Conservation (phyloP, 176 grass and related monocot genomes). For the Musa beccarii region DNA sequence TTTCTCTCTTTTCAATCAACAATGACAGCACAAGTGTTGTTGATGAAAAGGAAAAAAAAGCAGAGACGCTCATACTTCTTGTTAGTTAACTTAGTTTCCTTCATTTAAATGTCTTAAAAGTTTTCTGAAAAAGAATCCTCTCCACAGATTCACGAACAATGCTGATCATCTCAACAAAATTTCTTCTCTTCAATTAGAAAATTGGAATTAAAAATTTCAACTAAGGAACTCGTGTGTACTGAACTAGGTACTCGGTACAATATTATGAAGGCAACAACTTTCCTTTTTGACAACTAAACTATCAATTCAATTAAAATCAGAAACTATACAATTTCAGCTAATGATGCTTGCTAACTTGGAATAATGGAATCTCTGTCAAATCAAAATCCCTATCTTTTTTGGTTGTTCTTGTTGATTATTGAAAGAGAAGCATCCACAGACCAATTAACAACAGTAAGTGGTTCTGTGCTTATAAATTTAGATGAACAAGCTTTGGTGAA, state of each 20-base stretch:
- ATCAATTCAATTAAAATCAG: neutral
- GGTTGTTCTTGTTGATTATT: too few relatives aligned
- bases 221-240: neutral
- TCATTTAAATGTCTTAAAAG: neutral
- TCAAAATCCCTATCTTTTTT: too few relatives aligned
- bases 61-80: too few relatives aligned
- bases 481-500: neutral
- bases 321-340: neutral
- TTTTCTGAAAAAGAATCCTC: neutral
- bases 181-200: neutral
- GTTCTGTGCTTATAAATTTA: neutral
- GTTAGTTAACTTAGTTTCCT: neutral
- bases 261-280: neutral
- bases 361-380: too few relatives aligned
- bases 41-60: too few relatives aligned
- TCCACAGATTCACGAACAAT: neutral
- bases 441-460: too few relatives aligned
- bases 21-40: too few relatives aligned
- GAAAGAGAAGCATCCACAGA: too few relatives aligned
- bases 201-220: neutral
- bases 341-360: neutral
- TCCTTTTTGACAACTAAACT: neutral
- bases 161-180: neutral
- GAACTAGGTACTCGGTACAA: neutral
- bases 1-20: too few relatives aligned